Base-by-base conservation (phyloP, 306 rosid genomes). In the Citrullus amarus region DNA sequence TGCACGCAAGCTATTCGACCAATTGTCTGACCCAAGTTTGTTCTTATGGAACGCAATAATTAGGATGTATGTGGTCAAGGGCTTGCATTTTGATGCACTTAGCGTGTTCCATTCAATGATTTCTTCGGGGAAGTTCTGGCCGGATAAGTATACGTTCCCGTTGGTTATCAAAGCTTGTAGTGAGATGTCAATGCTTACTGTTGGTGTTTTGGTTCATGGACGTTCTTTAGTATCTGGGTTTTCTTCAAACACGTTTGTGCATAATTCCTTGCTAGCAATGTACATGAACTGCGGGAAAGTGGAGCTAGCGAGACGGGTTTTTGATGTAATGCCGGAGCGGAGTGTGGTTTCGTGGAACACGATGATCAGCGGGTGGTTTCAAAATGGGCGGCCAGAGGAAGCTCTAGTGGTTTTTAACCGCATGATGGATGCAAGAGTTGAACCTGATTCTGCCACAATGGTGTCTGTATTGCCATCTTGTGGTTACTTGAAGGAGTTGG, bases 261-360 rank as follows among this genome's bases (percentile, higher is more conserved):
- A 90, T 79, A 94, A 94, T 85, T 81, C 91, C 75, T 82, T 94
- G 85, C 48, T 94, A 80, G 91, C 96, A 38, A 92, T 94, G 97
- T 92, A 92, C 83, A 90, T 94, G 97, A 84, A 79, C 80, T 88
- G 75, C 8, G 85, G 93, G 81, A 84, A 88, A 79, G 82, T 68
- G 79, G 89, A 87, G 80, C 79, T 81, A 0, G 95, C 96, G 0
- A 78, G 72, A 67, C 43, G 44, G 79, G 87, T 89, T 82, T 94
- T 94, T 51, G 86, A 88, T 16, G 86, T 80, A 39, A 89, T 90
- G 93, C 75, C 59, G 81, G 91, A 89, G 75, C 81, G 73, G 9
- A 84, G 85, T 5, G 91, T 94, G 73, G 96, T 90, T 78, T 87
- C 97, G 28, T 94, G 98, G 97, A 94, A 94, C 78, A 84, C 91